Conservation (phyloP, 2,329 filamentous ascomycete genomes). For the Cryphonectria naterciae region DNA sequence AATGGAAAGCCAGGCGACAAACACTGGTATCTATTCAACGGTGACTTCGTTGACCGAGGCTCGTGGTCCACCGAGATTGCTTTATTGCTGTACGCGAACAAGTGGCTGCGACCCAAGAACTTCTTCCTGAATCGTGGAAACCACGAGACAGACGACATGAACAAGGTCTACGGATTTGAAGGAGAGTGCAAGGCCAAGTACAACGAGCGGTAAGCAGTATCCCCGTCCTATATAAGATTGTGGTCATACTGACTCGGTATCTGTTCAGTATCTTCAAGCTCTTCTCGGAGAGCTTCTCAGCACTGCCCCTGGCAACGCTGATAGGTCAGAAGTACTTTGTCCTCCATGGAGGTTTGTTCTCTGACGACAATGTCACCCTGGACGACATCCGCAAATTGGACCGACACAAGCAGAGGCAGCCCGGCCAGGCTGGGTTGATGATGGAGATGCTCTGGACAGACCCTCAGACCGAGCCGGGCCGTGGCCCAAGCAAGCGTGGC, state of each 20-base stretch:
- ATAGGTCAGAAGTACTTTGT: conserved; percentile 91
- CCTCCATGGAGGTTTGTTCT: conserved; percentile 93
- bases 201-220: conserved; percentile 67
- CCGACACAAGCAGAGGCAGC: conserved; percentile 87
- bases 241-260: conserved; percentile 42
- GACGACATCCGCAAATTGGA: conserved; percentile 94
- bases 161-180: conserved; percentile 96
- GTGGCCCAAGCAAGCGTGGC: conserved; percentile 93
- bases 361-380: conserved; percentile 87
- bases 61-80: conserved; percentile 99
- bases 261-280: conserved; percentile 78
- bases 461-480: conserved; percentile 81
- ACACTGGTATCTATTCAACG: conserved; percentile 96
- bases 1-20: conserved; percentile 85
- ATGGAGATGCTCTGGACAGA: conserved; percentile 99
- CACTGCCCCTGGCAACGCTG: conserved; percentile 86
- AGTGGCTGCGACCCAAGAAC: conserved; percentile 84
- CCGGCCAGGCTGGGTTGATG: conserved; percentile 93
- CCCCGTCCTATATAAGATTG: conserved; percentile 25
- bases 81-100: conserved; percentile 91
- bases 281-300: conserved; percentile 97
- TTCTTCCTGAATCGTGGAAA: conserved; percentile 98
- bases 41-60: conserved; percentile 96
- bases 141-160: conserved; percentile 99
- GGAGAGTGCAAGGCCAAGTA: conserved; percentile 99